phyloP scores from a whole-genome alignment of 257 asterid genomes.

The Paulownia fortunei region DNA sequence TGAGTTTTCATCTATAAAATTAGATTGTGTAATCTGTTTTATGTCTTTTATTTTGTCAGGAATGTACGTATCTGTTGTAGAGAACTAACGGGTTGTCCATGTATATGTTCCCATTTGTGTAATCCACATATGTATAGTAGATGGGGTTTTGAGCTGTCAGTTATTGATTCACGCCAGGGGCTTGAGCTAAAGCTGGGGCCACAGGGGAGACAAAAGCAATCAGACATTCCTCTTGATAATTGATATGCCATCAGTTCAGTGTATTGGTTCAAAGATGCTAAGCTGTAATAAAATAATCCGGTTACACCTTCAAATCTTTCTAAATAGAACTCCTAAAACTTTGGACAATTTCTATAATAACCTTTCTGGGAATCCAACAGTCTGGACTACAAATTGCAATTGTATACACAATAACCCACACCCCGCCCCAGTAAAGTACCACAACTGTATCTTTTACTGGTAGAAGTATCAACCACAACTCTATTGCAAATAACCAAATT shows the following conservation, averaged over 20 bases:
- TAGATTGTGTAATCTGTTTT: not conserved
- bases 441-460: not conserved
- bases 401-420: not conserved
- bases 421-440: not conserved
- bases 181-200: not conserved
- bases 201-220: not conserved
- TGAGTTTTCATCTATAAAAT: not conserved
- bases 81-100: not conserved
- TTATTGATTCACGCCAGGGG: not conserved
- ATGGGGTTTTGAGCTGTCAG: not conserved
- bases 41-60: not conserved
- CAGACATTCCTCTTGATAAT: not conserved
- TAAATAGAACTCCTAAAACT: not conserved
- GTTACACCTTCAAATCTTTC: not conserved
- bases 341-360: not conserved
- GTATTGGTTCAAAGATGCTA: not conserved
- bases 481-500: not conserved
- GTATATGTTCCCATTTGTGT: not conserved
- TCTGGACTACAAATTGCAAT: not conserved
- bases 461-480: not conserved
- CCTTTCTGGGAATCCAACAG: not conserved
- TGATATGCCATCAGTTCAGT: not conserved
- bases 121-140: not conserved
- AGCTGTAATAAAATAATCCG: not conserved
- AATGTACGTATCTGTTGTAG: not conserved